Percentiles rank a stretch among this genome's conserved stretches.
phyloP scores from a whole-genome alignment of 2,329 filamentous ascomycete species.

The Metarhizium guizhouense region DNA sequence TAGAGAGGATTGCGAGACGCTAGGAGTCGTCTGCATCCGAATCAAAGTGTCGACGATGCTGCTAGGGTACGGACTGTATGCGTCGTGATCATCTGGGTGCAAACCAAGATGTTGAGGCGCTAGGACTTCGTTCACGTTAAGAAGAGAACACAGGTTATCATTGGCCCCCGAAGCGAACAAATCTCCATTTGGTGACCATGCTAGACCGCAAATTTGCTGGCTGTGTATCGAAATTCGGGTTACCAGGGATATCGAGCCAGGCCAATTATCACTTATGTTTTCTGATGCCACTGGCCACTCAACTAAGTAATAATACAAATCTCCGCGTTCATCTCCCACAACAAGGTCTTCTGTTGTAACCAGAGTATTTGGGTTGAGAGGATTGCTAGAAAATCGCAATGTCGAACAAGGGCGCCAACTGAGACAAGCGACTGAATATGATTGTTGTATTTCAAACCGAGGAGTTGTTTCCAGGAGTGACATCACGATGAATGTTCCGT shows the following conservation, averaged over 20 bases:
- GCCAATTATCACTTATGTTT: constrained; percentile 58
- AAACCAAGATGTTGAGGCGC: constrained; percentile 6
- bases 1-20: neutral
- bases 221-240: constrained; percentile 69
- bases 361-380: constrained; percentile 32
- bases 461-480: constrained; percentile 61
- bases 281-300: constrained; percentile 70
- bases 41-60: constrained; percentile 10
- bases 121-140: constrained; percentile 56
- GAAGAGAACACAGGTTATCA: constrained; percentile 81
- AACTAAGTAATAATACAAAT: constrained; percentile 79
- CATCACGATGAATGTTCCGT: constrained; percentile 69
- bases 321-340: constrained; percentile 75
- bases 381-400: constrained; percentile 42
- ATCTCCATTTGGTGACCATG: constrained; percentile 70
- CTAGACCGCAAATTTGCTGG: constrained; percentile 89
- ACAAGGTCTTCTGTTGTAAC: constrained; percentile 74
- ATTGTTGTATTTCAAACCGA: constrained; percentile 68
- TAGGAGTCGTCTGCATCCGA: neutral
- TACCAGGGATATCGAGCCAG: constrained; percentile 68
- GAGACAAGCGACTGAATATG: constrained; percentile 66
- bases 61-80: neutral
- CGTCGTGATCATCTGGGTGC: neutral
- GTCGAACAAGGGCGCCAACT: constrained; percentile 64
- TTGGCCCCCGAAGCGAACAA: constrained; percentile 85